Conservation (phyloP, 441 rosid genomes). For the Mallotus repandus region DNA sequence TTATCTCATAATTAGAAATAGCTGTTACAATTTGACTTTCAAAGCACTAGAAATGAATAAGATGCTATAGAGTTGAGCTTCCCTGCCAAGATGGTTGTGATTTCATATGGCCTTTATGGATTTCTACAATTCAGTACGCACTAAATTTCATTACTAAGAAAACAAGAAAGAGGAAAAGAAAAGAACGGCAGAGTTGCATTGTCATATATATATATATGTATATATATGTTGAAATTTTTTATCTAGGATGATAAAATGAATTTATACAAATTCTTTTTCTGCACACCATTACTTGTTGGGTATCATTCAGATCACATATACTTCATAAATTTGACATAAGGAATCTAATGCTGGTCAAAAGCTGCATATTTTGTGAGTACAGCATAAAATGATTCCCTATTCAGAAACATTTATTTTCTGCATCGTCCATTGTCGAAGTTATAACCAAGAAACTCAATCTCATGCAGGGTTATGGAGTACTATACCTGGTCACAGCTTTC, state of each 20-base stretch:
- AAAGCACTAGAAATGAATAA: neutral
- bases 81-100: neutral
- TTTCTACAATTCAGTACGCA: neutral
- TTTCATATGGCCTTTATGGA: neutral
- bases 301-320: neutral
- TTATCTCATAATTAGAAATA: constrained; percentile 3
- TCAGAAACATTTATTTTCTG: neutral
- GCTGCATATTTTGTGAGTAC: neutral
- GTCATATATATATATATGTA: no score
- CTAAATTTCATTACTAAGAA: neutral
- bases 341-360: neutral
- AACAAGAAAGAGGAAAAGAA: no score
- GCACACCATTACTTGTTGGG: neutral
- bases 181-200: neutral
- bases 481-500: constrained; percentile 84
- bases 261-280: neutral
- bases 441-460: constrained; percentile 19
- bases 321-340: neutral
- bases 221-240: no score
- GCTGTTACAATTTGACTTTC: neutral
- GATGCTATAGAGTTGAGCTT: neutral
- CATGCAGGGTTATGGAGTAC: constrained; percentile 92
- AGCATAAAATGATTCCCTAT: neutral
- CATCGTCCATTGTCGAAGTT: neutral
- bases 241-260: neutral